phyloP scores from a whole-genome alignment of 257 asterid genomes.

The Rauvolfia tetraphylla region DNA sequence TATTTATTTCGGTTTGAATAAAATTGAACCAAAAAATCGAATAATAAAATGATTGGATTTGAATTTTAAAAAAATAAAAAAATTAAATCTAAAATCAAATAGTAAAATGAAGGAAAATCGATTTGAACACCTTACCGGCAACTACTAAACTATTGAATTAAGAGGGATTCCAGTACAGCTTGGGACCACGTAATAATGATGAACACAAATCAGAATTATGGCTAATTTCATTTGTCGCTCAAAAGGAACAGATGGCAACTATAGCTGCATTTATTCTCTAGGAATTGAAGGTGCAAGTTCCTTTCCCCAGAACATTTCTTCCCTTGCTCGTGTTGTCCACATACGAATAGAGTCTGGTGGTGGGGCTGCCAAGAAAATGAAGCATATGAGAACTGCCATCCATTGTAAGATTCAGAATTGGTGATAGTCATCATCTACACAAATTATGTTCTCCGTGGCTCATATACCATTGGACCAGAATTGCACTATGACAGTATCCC shows the following conservation, averaged over 20 bases:
- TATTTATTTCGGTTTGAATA: too few species aligned
- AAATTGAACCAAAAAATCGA: too few species aligned
- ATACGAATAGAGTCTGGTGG: neutral
- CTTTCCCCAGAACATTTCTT: neutral
- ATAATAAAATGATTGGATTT: too few species aligned
- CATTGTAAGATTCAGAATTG: neutral
- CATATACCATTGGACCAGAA: constrained; percentile 4
- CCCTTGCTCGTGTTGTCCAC: neutral
- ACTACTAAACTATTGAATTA: too few species aligned
- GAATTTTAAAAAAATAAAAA: too few species aligned
- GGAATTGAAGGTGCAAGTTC: too few species aligned
- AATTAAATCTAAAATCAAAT: too few species aligned
- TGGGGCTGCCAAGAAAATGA: neutral
- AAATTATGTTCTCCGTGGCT: neutral
- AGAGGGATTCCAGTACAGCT: neutral
- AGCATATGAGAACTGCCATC: neutral
- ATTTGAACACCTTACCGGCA: too few species aligned
- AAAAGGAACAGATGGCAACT: too few species aligned
- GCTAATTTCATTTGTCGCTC: neutral
- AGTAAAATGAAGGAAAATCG: too few species aligned
- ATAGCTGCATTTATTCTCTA: too few species aligned
- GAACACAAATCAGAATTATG: neutral
- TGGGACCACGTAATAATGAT: neutral
- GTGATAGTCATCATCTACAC: neutral
- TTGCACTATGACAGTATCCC: neutral